These are phyloP conservation scores for Paramecium biaurelia DNA, from an alignment of 73 alveolate genomes.

Conservation along the genomic window DNA sequence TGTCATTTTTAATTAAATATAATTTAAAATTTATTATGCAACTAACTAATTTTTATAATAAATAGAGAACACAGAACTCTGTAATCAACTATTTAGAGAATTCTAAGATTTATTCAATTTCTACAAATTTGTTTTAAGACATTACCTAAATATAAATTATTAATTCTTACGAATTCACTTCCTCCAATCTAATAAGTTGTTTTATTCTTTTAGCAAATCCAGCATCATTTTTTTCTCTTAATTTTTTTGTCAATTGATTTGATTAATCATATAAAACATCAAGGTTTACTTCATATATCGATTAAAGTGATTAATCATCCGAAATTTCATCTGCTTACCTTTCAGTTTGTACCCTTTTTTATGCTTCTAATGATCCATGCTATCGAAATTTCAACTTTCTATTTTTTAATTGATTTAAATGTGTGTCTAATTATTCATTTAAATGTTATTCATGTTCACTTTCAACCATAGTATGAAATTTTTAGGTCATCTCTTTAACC, in stretches of 20 bases:
- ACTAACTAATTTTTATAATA: not conserved
- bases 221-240: not conserved
- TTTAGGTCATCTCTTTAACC: not conserved
- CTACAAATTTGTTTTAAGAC: not conserved
- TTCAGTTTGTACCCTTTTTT: not conserved
- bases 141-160: not conserved
- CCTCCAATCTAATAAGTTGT: not conserved
- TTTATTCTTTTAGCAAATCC: not conserved
- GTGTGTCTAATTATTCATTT: not conserved
- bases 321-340: not conserved
- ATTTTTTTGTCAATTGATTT: not conserved
- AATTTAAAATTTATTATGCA: not conserved
- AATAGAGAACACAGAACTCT: not conserved
- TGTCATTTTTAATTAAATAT: not conserved
- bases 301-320: not conserved
- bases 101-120: not conserved
- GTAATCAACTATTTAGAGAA: not conserved
- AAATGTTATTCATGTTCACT: not conserved
- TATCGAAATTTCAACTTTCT: not conserved
- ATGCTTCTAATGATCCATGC: not conserved
- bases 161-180: not conserved
- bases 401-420: not conserved
- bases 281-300: not conserved
- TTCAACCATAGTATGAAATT: slow-evolving; percentile 1
- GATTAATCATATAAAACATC: not conserved